Evolutionary conservation across 2,329 filamentous ascomycete genomes (phyloP).

Genomic region (Scedosporium minutisporum): DNA sequence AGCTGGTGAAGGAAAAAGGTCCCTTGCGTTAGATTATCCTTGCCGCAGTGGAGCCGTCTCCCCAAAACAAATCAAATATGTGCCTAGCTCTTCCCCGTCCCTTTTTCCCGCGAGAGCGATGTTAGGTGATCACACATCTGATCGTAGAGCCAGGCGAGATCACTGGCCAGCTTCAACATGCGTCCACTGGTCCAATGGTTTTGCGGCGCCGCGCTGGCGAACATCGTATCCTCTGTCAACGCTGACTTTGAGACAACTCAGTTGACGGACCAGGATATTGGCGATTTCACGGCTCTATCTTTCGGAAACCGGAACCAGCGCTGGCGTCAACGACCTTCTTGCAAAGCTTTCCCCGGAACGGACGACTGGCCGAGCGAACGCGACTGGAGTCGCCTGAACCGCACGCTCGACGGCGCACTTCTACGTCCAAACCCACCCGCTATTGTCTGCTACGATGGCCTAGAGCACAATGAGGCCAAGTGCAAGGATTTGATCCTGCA

Average conservation of each 20-base stretch:
- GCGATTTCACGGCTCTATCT: background rate
- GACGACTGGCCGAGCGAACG: constrained; percentile 18
- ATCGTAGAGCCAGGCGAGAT: background rate
- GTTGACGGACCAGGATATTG: background rate
- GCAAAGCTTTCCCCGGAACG: constrained; percentile 20
- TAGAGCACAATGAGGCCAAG: constrained; percentile 14
- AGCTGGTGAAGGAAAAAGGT: background rate
- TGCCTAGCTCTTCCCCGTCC: too few species aligned
- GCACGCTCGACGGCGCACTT: constrained; percentile 12
- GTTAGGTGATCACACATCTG: background rate
- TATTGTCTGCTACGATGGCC: constrained; percentile 18
- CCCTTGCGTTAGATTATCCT: background rate
- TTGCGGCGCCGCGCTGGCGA: background rate
- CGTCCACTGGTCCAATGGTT: background rate
- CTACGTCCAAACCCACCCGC: constrained; percentile 22
- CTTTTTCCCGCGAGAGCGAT: too few species aligned
- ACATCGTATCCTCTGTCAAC: background rate
- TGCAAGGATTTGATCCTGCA: constrained; percentile 20
- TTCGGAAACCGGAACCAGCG: background rate
- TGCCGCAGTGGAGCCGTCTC: background rate
- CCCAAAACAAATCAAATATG: too few species aligned
- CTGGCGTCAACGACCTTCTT: constrained; percentile 7
- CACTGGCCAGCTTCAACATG: background rate
- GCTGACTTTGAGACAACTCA: background rate
- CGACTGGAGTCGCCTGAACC: constrained; percentile 18